Conservation (phyloP, 2,329 filamentous ascomycete species). For the Stagonosporopsis rhizophila region DNA sequence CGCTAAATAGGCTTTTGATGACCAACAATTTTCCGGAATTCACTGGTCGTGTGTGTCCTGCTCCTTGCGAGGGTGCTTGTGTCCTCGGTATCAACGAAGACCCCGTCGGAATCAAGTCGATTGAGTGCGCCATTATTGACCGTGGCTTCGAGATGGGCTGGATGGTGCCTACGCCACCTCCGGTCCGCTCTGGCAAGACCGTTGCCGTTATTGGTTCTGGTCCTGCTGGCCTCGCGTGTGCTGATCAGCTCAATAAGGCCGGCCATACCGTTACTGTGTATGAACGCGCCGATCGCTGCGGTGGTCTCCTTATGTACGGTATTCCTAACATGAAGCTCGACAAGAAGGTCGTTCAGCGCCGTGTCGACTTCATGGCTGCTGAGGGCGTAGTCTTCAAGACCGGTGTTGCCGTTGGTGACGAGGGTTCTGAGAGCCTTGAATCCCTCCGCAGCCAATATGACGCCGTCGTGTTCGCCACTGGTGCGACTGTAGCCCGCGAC, state of each 20-base stretch:
- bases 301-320: conserved; percentile 96
- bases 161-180: conserved; percentile 86
- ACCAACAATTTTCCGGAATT: conserved; percentile 99
- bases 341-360: conserved; percentile 94
- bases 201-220: conserved; percentile 91
- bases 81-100: conserved; percentile 97
- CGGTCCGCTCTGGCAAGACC: conserved; percentile 84
- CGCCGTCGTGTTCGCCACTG: conserved; percentile 89
- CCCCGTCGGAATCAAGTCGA: conserved; percentile 96
- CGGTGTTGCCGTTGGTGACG: conserved; percentile 78
- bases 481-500: conserved; percentile 91
- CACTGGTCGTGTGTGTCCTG: conserved; percentile 94
- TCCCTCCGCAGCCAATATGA: conserved; percentile 78
- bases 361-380: conserved; percentile 91
- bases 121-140: conserved; percentile 97
- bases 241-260: conserved; percentile 93
- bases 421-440: conserved; percentile 70
- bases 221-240: conserved; percentile 85
- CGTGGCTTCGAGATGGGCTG: conserved; percentile 97
- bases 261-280: conserved; percentile 90
- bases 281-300: conserved; percentile 87
- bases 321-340: conserved; percentile 99
- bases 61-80: conserved; percentile 94
- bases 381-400: conserved; percentile 87
- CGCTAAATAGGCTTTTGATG: conserved; percentile 88